phyloP scores from a whole-genome alignment of 2,329 filamentous ascomycete species.

The Exophiala alcalophila region DNA sequence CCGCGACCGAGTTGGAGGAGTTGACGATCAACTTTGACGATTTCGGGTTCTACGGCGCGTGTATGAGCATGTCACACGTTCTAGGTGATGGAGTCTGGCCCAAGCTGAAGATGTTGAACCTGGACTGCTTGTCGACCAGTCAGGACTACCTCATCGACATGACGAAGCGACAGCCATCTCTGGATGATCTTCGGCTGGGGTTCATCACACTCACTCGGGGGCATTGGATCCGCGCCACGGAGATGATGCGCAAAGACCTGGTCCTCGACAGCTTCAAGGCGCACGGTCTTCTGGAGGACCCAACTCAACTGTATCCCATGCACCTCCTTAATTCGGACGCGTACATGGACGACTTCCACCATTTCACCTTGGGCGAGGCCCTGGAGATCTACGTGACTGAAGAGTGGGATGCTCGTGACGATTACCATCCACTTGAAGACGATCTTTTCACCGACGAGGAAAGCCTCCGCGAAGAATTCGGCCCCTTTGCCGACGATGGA shows the following conservation, averaged over 20 bases:
- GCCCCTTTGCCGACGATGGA: slow-evolving; percentile 19
- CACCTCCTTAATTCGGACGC: slow-evolving; percentile 21
- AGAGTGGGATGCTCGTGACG: slow-evolving; percentile 3
- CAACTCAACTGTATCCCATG: slow-evolving; percentile 23
- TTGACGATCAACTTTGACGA: slow-evolving; percentile 30
- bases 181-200: slow-evolving; percentile 19
- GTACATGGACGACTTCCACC: slow-evolving; percentile 16
- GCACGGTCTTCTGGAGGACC: slow-evolving; percentile 25
- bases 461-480: slow-evolving; percentile 20
- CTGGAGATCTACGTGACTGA: slow-evolving; percentile 25
- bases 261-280: slow-evolving; percentile 18
- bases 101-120: slow-evolving; percentile 20
- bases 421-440: slow-evolving; percentile 22
- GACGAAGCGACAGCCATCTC: slow-evolving; percentile 24
- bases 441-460: slow-evolving; percentile 22
- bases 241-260: slow-evolving; percentile 22
- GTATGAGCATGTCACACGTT: slow-evolving; percentile 16
- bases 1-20: slow-evolving; percentile 16
- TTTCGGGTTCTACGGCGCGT: slow-evolving; percentile 20
- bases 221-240: slow-evolving; percentile 22
- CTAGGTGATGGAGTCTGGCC: slow-evolving; percentile 22
- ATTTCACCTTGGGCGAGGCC: slow-evolving; percentile 19
- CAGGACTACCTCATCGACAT: slow-evolving; percentile 19
- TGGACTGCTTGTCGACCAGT: slow-evolving; percentile 26
- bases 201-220: slow-evolving; percentile 23